Evolutionary conservation across 768 basidiomycete genomes (phyloP).

Genomic region (Clitopilus hobsonii): DNA sequence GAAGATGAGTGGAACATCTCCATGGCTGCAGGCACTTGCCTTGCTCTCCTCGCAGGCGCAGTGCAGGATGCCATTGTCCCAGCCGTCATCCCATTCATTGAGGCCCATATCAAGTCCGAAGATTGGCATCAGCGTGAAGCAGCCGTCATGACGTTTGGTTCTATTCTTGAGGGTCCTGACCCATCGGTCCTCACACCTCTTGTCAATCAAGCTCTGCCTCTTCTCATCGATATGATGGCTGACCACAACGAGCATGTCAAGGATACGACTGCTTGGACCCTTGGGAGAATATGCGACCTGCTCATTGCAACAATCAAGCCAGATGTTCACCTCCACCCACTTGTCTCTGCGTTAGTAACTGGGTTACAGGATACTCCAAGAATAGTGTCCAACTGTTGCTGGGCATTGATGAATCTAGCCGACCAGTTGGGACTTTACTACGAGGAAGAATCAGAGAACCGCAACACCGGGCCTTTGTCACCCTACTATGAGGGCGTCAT

Average conservation of each 20-base stretch:
- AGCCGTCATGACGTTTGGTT: constrained; percentile 97
- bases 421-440: constrained; percentile 75
- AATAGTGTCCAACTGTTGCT: constrained; percentile 91
- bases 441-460: constrained; percentile 55
- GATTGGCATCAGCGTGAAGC: constrained; percentile 98
- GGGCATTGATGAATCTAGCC: constrained; percentile 93
- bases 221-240: constrained; percentile 93
- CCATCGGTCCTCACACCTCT: constrained; percentile 82
- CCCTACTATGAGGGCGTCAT: constrained; percentile 89
- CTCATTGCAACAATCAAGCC: constrained; percentile 84
- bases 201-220: constrained; percentile 89
- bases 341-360: constrained; percentile 77
- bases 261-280: constrained; percentile 97
- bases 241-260: constrained; percentile 84
- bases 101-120: constrained; percentile 85
- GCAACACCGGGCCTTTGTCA: constrained; percentile 58
- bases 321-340: constrained; percentile 78
- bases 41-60: constrained; percentile 83
- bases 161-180: constrained; percentile 95
- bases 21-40: constrained; percentile 94
- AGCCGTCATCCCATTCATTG: constrained; percentile 96
- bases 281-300: constrained; percentile 91
- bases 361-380: constrained; percentile 79
- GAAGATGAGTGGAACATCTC: constrained; percentile 99
- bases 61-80: constrained; percentile 90